phyloP scores from a whole-genome alignment of 2,329 filamentous ascomycete species.

The Colletotrichum chrysophilum region DNA sequence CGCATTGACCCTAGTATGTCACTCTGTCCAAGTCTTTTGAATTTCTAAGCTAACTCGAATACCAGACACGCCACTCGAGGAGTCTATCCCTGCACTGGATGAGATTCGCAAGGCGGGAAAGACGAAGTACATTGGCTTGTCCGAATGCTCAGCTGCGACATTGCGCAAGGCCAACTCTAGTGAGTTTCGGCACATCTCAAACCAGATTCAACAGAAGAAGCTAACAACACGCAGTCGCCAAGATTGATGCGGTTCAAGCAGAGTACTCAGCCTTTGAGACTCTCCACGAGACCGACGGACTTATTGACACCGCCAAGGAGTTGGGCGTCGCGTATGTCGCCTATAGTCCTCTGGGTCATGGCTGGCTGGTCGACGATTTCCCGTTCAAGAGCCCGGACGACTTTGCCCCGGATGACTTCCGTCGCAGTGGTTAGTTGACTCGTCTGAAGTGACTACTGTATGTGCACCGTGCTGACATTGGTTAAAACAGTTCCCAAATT shows the following conservation, averaged over 20 bases:
- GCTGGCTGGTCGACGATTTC: constrained; percentile 51
- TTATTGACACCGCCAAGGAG: constrained; percentile 46
- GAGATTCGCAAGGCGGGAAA: constrained; percentile 49
- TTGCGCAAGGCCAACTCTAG: constrained; percentile 49
- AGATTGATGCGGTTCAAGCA: constrained; percentile 50
- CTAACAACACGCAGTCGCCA: constrained; percentile 39
- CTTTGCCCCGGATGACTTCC: constrained; percentile 46
- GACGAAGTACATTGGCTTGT: constrained; percentile 54
- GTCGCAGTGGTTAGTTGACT: constrained; percentile 36
- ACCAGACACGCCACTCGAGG: constrained; percentile 46
- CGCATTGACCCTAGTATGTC: constrained; percentile 47
- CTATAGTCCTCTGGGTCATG: constrained; percentile 51
- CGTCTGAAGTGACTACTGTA: neutral
- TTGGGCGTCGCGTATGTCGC: constrained; percentile 47
- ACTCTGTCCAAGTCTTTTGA: neutral
- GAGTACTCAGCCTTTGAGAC: constrained; percentile 43
- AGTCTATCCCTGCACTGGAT: constrained; percentile 51
- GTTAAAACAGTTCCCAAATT: constrained; percentile 31
- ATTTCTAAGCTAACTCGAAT: neutral
- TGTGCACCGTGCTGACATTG: constrained; percentile 25
- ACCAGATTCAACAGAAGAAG: neutral
- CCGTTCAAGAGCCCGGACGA: constrained; percentile 47
- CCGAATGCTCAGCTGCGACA: constrained; percentile 49
- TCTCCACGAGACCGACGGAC: constrained; percentile 28
- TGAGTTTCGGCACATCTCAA: constrained; percentile 23